Conservation (phyloP, 176 grass and related monocot species). For the Musa schizocarpa region DNA sequence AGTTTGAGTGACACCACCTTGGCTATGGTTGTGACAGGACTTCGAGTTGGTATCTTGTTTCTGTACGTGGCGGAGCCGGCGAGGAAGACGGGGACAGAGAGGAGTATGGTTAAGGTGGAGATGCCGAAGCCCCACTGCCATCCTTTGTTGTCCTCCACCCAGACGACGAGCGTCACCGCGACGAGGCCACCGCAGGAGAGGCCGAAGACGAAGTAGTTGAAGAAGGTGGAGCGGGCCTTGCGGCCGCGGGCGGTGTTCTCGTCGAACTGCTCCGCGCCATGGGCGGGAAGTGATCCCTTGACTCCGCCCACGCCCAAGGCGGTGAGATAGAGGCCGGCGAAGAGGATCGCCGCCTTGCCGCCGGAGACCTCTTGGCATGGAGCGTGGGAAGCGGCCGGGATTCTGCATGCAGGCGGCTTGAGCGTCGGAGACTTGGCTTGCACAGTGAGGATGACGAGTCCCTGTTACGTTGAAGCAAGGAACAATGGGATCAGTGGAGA, state of each 20-base stretch:
- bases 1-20: slow-evolving; percentile 13
- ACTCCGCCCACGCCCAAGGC: slow-evolving; percentile 84
- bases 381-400: too few relatives aligned
- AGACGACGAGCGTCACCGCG: slow-evolving; percentile 90
- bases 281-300: slow-evolving; percentile 74
- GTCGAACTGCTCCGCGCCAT: slow-evolving; percentile 97
- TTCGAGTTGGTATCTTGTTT: slow-evolving; percentile 42
- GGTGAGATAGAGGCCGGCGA: slow-evolving; percentile 73
- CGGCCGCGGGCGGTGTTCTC: slow-evolving; percentile 40
- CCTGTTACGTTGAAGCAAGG: slow-evolving; percentile 33
- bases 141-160: slow-evolving; percentile 93
- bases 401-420: slow-evolving; percentile 42
- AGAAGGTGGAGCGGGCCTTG: slow-evolving; percentile 82
- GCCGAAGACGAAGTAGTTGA: slow-evolving; percentile 98
- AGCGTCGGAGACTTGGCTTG: slow-evolving; percentile 56
- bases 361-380: slow-evolving; percentile 32
- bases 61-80: slow-evolving; percentile 39
- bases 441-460: slow-evolving; percentile 62
- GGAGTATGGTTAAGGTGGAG: slow-evolving; percentile 68
- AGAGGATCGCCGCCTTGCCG: slow-evolving; percentile 59
- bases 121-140: slow-evolving; percentile 92
- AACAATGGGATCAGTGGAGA: not conserved
- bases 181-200: slow-evolving; percentile 66
- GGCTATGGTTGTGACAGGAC: slow-evolving; percentile 49
- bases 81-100: slow-evolving; percentile 72